A percentile compares a stretch with the other conserved stretches of the same genome.
Conservation (phyloP, 495 filamentous ascomycete species). For the Cercophora sp. region DNA sequence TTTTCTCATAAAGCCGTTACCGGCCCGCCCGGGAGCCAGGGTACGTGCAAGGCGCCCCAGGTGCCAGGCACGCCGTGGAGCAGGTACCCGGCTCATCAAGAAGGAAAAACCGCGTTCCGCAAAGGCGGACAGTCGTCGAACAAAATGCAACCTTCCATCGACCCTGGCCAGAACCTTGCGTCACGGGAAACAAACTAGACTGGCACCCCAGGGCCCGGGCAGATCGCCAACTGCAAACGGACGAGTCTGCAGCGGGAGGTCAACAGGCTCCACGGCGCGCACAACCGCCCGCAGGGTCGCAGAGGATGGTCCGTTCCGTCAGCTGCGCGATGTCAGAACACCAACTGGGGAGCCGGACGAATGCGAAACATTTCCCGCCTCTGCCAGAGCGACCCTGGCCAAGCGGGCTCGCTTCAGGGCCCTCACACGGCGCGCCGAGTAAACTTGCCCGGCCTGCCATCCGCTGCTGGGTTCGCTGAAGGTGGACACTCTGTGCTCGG, state of each 20-base stretch:
- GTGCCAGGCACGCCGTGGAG: constrained; percentile 1
- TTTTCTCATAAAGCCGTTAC: too few relatives aligned
- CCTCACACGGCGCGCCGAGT: constrained; percentile 4
- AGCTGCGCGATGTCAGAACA: constrained; percentile 18
- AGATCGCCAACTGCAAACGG: not conserved
- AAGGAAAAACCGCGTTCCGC: constrained; percentile 5
- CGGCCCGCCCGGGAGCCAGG: too few relatives aligned
- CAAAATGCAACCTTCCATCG: too few relatives aligned
- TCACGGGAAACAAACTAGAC: too few relatives aligned
- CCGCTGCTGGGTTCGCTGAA: too few relatives aligned
- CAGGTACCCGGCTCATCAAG: constrained; percentile 5
- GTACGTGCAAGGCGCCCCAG: too few relatives aligned
- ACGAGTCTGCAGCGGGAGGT: not conserved
- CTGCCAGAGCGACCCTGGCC: constrained; percentile 9
- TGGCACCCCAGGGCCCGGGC: too few relatives aligned
- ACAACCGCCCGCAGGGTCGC: constrained; percentile 14
- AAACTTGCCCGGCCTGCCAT: too few relatives aligned
- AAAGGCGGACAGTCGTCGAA: too few relatives aligned
- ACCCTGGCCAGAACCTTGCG: too few relatives aligned
- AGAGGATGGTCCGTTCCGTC: constrained; percentile 20
- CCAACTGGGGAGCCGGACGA: constrained; percentile 12
- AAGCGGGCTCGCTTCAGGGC: not conserved
- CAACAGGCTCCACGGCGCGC: too few relatives aligned
- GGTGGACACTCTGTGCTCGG: too few relatives aligned
- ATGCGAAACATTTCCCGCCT: constrained; percentile 22